A percentile compares a stretch with the other conserved stretches of the same genome.
phyloP scores from a whole-genome alignment of 179 eudicot species.

The Beta corolliflora region DNA sequence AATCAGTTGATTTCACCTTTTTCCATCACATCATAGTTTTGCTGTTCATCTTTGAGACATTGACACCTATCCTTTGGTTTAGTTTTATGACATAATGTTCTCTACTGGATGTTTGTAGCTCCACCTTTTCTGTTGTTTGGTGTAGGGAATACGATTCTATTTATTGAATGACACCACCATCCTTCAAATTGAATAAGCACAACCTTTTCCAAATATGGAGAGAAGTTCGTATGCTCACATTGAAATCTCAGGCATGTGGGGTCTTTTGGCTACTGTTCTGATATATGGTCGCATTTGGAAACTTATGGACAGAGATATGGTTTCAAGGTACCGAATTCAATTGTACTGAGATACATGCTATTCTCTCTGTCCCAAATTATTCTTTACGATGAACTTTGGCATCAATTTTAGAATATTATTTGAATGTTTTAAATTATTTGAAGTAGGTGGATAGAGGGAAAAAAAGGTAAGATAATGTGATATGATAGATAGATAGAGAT shows the following conservation, averaged over 20 bases:
- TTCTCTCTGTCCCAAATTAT: not conserved
- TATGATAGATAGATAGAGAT: not conserved
- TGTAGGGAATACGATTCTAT: not conserved
- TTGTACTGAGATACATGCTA: not conserved
- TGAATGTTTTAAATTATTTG: too few species aligned
- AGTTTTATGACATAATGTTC: not conserved
- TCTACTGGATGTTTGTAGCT: conserved; percentile 11
- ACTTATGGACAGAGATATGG: not conserved
- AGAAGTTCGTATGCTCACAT: not conserved
- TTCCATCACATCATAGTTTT: not conserved
- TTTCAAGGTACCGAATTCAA: not conserved
- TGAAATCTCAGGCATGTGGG: not conserved
- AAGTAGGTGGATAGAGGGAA: not conserved
- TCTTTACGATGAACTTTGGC: not conserved
- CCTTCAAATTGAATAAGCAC: not conserved
- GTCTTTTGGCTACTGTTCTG: not conserved
- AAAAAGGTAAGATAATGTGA: not conserved
- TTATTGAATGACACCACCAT: not conserved
- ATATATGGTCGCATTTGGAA: not conserved
- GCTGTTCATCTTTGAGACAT: not conserved
- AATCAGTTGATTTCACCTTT: not conserved
- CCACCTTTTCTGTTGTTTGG: not conserved
- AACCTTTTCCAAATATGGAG: not conserved
- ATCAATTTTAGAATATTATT: not conserved
- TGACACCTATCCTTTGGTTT: not conserved